Percentiles rank a stretch among this genome's conserved stretches.
Conservation (phyloP, 371 early-diverging fungal genomes). For the Lichtheimia ramosa region DNA sequence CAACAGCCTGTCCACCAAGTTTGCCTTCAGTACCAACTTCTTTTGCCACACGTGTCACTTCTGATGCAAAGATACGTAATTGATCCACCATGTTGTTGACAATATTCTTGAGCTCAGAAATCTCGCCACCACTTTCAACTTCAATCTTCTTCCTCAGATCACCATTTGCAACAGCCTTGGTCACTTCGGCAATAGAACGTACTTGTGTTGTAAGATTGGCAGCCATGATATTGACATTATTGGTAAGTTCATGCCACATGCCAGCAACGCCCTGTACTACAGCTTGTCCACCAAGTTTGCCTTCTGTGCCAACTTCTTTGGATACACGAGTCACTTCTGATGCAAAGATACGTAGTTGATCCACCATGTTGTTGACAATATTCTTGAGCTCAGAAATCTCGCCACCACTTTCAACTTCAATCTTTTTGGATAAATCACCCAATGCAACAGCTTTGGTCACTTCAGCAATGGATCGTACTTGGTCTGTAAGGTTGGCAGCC, state of each 20-base stretch:
- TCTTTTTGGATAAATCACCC: conserved; percentile 58
- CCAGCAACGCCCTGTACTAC: conserved; percentile 42
- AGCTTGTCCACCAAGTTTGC: conserved; percentile 36
- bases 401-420: conserved; percentile 58
- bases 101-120: conserved; percentile 65
- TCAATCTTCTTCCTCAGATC: conserved; percentile 67
- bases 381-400: conserved; percentile 49
- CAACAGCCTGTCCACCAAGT: conserved; percentile 55
- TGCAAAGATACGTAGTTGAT: conserved; percentile 37
- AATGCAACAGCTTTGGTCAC: conserved; percentile 55
- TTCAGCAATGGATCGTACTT: conserved; percentile 52
- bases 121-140: conserved; percentile 70
- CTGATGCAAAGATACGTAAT: conserved; percentile 49
- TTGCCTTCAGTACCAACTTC: conserved; percentile 65
- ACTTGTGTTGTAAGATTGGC: conserved; percentile 51
- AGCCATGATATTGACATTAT: conserved; percentile 63
- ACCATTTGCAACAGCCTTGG: conserved; percentile 61
- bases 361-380: conserved; percentile 45
- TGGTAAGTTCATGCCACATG: conserved; percentile 53
- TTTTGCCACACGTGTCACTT: conserved; percentile 60
- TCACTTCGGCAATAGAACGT: conserved; percentile 62
- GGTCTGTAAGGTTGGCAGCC: conserved; percentile 46
- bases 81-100: conserved; percentile 77
- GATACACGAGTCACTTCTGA: conserved; percentile 40
- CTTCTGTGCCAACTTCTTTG: conserved; percentile 48